Evolutionary conservation across 169 alveolate species (phyloP), one percentile per base, ranked within the genome.

Genomic region (Neospora caninum): DNA sequence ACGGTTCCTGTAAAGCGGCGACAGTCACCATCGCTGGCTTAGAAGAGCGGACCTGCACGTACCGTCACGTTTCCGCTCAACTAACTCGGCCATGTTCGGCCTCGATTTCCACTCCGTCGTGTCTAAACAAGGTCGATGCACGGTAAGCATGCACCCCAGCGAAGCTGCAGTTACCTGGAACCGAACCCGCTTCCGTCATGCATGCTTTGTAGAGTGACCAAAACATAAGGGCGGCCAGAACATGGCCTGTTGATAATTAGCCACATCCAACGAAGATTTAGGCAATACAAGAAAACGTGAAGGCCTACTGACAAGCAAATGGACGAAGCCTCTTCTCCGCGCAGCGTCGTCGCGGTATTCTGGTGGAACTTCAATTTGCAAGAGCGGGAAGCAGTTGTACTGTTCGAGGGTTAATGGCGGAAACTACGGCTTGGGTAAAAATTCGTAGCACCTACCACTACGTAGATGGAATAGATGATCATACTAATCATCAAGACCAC

Each of bases 21-120:
- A 43, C 20, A 16, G n/a, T 45, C 25, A 42, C 64, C 16, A 36
- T 20, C 43, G 16, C 80, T 20, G 29, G 42, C 0, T 92, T 6
- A 9, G 82, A 31, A 43, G 29, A 38, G 7, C 36, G 29, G 58
- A 31, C 25, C 27, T 0, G 10, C 34, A 36, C 92, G 54, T 87
- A 93, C 95, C 95, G 70, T 93, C 95, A 18, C 95, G 95, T 29
- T 93, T 93, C 93, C 95, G 45, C 34, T 93, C 95, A 22, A 39
- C 54, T 45, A 93, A 49, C 38, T 86, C 91, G 41, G 43, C 83
- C 36, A 91, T 83, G 34, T 70, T 70, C 31, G 95, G 95, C 58
- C 88, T 91, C 88, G 92, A 36, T 67, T 92, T 82, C 95, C 95
- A 92, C 39, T 83, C 95, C 39, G 83, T 73, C 45, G 95, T 92